These are phyloP conservation scores for Penicillium salamii DNA, from an alignment of 495 filamentous ascomycete genomes.

Conservation along the genomic window DNA sequence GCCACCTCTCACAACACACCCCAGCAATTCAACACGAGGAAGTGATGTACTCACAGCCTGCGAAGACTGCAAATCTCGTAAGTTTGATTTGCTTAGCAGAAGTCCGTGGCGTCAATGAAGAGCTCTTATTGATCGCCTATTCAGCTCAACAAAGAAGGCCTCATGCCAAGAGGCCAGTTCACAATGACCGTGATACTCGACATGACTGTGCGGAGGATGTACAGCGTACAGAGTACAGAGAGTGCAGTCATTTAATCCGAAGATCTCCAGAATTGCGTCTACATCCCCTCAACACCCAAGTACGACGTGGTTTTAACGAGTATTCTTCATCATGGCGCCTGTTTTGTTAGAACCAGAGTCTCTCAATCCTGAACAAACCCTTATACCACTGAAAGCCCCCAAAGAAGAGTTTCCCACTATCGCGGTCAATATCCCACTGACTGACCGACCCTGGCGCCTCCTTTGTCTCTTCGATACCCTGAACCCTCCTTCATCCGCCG, in stretches of 20 bases:
- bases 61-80: neutral
- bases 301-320: neutral
- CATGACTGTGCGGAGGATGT: neutral
- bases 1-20: slow-evolving; percentile 1
- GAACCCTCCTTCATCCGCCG: neutral
- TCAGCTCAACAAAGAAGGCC: slow-evolving; percentile 8
- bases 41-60: neutral
- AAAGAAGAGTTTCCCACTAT: neutral
- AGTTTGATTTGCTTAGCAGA: neutral
- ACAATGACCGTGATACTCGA: slow-evolving; percentile 5
- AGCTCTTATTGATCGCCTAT: slow-evolving; percentile 6
- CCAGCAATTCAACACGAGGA: too few species aligned
- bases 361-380: neutral
- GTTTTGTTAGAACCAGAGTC: slow-evolving; percentile 5
- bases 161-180: slow-evolving; percentile 1
- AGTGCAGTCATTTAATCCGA: neutral
- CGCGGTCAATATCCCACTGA: neutral
- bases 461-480: slow-evolving; percentile 11
- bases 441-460: slow-evolving; percentile 2
- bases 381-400: neutral
- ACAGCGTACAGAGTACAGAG: too few species aligned
- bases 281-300: neutral
- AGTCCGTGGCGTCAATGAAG: neutral
- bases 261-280: neutral
- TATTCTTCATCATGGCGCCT: slow-evolving; percentile 8